phyloP scores from a whole-genome alignment of 805 yeast species.

The Suhomyces vadensis region DNA sequence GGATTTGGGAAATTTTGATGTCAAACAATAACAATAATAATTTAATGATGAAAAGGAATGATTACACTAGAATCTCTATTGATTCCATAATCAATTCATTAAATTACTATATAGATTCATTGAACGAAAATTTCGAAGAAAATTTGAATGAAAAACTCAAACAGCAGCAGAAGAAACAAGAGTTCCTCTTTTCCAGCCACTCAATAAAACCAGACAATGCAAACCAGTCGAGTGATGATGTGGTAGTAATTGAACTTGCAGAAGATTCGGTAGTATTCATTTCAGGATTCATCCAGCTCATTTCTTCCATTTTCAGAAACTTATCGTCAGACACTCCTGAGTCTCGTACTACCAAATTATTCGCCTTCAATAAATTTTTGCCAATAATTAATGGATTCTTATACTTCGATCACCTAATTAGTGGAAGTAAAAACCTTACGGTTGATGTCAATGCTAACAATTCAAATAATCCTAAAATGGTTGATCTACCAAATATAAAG shows the following conservation, averaged over 20 bases:
- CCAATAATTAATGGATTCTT: conserved; percentile 38
- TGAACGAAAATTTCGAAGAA: conserved; percentile 38
- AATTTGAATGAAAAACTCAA: conserved; percentile 32
- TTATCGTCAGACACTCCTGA: conserved; percentile 21
- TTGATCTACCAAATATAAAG: conserved; percentile 22
- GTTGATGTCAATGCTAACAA: conserved; percentile 13
- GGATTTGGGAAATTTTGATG: conserved; percentile 41
- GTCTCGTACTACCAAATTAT: conserved; percentile 25
- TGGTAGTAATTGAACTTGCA: conserved; percentile 53
- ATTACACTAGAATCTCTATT: conserved; percentile 53
- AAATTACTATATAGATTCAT: conserved; percentile 51
- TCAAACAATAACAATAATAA: conserved; percentile 27
- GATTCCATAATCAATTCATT: conserved; percentile 54
- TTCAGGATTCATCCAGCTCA: conserved; percentile 69
- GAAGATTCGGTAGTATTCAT: conserved; percentile 79
- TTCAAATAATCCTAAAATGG: conserved; percentile 14
- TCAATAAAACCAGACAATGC: conserved; percentile 18
- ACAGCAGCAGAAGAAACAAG: conserved; percentile 36
- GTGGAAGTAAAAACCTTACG: conserved; percentile 14
- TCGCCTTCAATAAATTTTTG: conserved; percentile 33
- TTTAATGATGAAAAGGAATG: conserved; percentile 33
- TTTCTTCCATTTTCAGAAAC: conserved; percentile 41
- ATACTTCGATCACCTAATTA: conserved; percentile 41
- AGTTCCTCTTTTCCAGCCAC: conserved; percentile 26
- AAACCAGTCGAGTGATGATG: conserved; percentile 32